Evolutionary conservation across 768 basidiomycete species (phyloP).

Genomic region (Trichaptum fuscoviolaceum): DNA sequence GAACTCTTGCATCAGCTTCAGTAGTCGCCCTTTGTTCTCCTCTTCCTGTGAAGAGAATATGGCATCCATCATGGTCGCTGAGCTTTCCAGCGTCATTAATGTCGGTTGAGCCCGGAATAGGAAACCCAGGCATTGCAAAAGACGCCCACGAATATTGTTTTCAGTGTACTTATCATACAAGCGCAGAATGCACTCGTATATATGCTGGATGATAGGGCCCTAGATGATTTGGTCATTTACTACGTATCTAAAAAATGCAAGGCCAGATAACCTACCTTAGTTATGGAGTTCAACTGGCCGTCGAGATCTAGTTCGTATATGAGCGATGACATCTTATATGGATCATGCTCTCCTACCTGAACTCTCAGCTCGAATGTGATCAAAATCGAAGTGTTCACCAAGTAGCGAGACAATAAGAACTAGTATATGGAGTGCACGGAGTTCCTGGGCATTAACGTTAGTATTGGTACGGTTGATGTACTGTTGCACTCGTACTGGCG

Average conservation of each 20-base stretch:
- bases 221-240: conserved; percentile 20
- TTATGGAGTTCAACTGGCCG: conserved; percentile 51
- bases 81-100: conserved; percentile 77
- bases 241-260: neutral
- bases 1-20: conserved; percentile 92
- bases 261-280: conserved; percentile 35
- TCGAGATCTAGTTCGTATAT: conserved; percentile 38
- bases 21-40: conserved; percentile 64
- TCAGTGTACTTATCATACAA: conserved; percentile 67
- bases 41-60: conserved; percentile 75
- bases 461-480: conserved; percentile 39
- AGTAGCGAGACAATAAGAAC: conserved; percentile 83
- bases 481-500: conserved; percentile 58
- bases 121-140: conserved; percentile 86
- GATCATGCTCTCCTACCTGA: conserved; percentile 40
- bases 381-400: conserved; percentile 87
- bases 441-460: conserved; percentile 42
- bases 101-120: conserved; percentile 90
- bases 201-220: conserved; percentile 76
- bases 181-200: conserved; percentile 66
- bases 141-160: conserved; percentile 55
- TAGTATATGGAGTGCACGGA: conserved; percentile 57
- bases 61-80: conserved; percentile 81
- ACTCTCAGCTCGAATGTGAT: conserved; percentile 59
- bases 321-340: neutral